phyloP scores from a whole-genome alignment of 2,329 filamentous ascomycete genomes.

The Alternaria consortialis region DNA sequence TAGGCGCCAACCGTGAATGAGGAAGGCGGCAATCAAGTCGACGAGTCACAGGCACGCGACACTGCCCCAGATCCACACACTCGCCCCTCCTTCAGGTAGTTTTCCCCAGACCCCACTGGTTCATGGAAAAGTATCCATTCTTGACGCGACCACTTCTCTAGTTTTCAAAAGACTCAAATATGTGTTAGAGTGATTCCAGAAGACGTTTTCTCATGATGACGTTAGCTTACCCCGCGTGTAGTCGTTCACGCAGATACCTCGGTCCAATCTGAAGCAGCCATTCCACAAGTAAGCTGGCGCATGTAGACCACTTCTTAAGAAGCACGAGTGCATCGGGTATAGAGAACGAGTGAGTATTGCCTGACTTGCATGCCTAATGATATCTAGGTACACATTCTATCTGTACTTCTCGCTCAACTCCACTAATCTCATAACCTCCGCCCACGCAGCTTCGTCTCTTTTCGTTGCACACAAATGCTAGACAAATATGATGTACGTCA shows the following conservation, averaged over 20 bases:
- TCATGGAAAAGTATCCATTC: background rate
- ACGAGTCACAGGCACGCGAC: conserved; percentile 38
- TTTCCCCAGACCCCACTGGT: conserved; percentile 1
- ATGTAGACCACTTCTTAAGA: background rate
- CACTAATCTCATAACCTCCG: background rate
- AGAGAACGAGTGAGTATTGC: background rate
- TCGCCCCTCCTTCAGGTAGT: conserved; percentile 5
- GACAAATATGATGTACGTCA: background rate
- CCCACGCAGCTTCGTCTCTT: background rate
- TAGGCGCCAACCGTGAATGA: conserved; percentile 31
- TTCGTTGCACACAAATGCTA: background rate
- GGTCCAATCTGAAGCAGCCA: background rate
- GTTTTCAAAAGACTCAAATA: background rate
- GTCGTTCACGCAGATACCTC: background rate
- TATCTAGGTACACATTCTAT: background rate
- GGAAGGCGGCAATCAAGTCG: conserved; percentile 32
- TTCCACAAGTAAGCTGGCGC: background rate
- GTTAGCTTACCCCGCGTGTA: background rate
- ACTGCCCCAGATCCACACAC: conserved; percentile 14
- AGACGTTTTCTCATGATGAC: background rate
- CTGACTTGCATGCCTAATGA: background rate
- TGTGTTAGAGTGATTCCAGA: background rate
- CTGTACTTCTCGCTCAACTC: background rate
- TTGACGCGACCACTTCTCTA: background rate
- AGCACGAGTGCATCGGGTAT: background rate